Evolutionary conservation across 495 filamentous ascomycete species (phyloP), one percentile per base, ranked within the genome.

Genomic region (Neurospora sp.): DNA sequence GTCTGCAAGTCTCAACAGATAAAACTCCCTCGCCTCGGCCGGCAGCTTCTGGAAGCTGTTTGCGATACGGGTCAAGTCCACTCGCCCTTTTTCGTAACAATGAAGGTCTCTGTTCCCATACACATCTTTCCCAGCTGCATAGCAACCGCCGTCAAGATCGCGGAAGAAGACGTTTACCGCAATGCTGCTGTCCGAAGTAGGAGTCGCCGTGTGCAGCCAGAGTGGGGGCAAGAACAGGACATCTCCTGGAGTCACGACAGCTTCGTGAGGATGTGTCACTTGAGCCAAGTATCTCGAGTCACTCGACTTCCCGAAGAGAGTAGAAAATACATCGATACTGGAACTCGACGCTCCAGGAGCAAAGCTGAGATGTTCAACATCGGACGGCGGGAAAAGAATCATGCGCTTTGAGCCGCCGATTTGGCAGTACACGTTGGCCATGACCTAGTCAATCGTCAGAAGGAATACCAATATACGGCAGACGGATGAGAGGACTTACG

Each of bases 61-160:
- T 1, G 82, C 81, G 39, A 97, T 90, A 74, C 86, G 90, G 23
- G 87, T 86, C 14, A 96, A 79, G 76, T 94, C 92, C 70, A 86
- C 85, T 39, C 95, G 85, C 2, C 90, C 92, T 76, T 91, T 93
- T 80, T 96, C 92, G 77, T 96, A 97, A n/a, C n/a, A n/a, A n/a
- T n/a, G n/a, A n/a, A n/a, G n/a, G 81, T 98, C 95, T 12, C 93
- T 86, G 79, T 96, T 97, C 7, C 92, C 94, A 79, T 97, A 97
- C 3, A 97, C 91, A 81, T 97, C 94, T 75, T 87, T 86, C 11
- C 94, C 93, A 35, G 87, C 75, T 8, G 93, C 88, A 81, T 97
- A 97, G 3, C 39, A 70, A 27, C 88, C 89, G 16, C 81, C 82
- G 35, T 88, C 83, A 11, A 94, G 82, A 72, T 90, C 91, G 46